Conservation (phyloP, 257 asterid genomes). For the Petunia secreta region DNA sequence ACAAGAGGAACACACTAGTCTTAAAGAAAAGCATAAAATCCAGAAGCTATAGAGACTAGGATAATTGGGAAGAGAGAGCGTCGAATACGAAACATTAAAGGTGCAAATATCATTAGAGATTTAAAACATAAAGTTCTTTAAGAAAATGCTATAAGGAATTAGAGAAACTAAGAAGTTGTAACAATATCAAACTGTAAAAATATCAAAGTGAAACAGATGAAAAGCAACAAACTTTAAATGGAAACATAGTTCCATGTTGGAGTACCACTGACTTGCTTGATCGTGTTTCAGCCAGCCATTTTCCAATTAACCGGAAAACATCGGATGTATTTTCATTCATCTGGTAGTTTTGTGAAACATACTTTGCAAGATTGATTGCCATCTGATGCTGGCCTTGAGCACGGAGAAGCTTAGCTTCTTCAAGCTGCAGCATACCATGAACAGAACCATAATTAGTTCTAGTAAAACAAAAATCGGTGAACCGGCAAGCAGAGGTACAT, state of each 20-base stretch:
- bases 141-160: too few relatives aligned
- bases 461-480: neutral
- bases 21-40: neutral
- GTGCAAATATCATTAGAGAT: too few relatives aligned
- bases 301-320: slow-evolving; percentile 88
- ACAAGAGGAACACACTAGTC: neutral
- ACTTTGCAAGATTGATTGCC: slow-evolving; percentile 93
- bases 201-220: slow-evolving; percentile 9
- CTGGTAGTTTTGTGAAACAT: slow-evolving; percentile 67
- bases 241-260: neutral
- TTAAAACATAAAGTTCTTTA: too few relatives aligned
- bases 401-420: slow-evolving; percentile 97
- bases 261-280: slow-evolving; percentile 82
- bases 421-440: slow-evolving; percentile 56
- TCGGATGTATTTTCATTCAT: slow-evolving; percentile 67
- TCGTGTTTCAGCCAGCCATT: slow-evolving; percentile 97
- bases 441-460: neutral
- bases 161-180: too few relatives aligned
- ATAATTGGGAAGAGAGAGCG: neutral
- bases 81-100: neutral
- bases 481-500: neutral
- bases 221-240: slow-evolving; percentile 1
- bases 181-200: neutral
- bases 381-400: slow-evolving; percentile 96
- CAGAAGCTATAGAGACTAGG: neutral